Conservation (phyloP, 345 rosid species). For the Ceriops zippeliana region DNA sequence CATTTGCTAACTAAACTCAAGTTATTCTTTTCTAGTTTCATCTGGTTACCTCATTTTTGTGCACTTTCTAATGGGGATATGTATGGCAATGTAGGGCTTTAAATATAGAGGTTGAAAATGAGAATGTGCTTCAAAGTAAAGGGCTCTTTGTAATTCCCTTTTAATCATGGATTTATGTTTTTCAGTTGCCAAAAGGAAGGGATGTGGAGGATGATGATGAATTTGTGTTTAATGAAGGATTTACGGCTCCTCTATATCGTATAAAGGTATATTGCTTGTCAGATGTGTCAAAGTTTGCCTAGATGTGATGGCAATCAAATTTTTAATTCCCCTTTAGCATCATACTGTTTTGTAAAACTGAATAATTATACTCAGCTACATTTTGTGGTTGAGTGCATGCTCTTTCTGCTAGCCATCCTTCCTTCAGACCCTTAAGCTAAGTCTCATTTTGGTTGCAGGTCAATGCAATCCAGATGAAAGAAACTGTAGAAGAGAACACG, state of each 20-base stretch:
- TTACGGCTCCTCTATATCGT: slow-evolving; percentile 78
- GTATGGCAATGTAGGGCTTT: neutral
- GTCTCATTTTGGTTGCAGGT: slow-evolving; percentile 53
- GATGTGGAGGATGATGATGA: slow-evolving; percentile 91
- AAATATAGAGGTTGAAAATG: neutral
- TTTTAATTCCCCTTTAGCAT: neutral
- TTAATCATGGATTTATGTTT: neutral
- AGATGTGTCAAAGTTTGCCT: neutral
- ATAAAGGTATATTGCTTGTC: slow-evolving; percentile 51
- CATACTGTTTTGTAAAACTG: too few species aligned
- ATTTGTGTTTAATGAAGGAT: slow-evolving; percentile 74
- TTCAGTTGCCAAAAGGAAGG: slow-evolving; percentile 86
- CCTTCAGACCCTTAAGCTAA: neutral
- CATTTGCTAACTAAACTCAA: too few species aligned
- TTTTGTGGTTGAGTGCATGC: neutral
- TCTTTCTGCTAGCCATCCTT: neutral
- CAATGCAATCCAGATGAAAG: slow-evolving; percentile 99
- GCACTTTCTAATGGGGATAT: neutral
- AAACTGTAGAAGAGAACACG: slow-evolving; percentile 96
- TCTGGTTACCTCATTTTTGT: neutral
- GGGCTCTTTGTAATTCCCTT: neutral
- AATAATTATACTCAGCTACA: neutral
- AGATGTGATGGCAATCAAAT: neutral
- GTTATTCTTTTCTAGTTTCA: neutral
- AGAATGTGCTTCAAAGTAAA: neutral